Percentiles rank a stretch among this genome's conserved stretches.
These are phyloP conservation scores for Candida coleopterorum DNA, from an alignment of 805 yeast species.

Conservation along the genomic window DNA sequence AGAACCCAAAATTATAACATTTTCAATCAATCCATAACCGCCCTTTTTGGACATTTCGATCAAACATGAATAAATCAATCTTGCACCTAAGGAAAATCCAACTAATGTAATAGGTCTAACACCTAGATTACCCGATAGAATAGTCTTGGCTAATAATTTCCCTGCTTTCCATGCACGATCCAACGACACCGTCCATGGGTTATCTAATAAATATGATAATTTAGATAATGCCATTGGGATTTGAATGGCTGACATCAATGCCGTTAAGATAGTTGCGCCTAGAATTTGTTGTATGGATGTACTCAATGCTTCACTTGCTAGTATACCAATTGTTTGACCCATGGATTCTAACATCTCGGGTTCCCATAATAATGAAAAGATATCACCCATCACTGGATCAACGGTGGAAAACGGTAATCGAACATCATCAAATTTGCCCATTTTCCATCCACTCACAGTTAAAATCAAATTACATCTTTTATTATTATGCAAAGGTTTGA, in stretches of 20 bases:
- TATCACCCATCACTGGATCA: constrained; percentile 97
- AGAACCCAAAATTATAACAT: constrained; percentile 82
- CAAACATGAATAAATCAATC: constrained; percentile 86
- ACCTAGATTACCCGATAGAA: constrained; percentile 83
- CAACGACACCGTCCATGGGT: constrained; percentile 96
- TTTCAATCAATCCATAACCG: constrained; percentile 83
- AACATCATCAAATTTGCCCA: constrained; percentile 90
- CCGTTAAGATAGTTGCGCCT: constrained; percentile 85
- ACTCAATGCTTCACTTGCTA: constrained; percentile 89
- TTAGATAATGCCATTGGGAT: constrained; percentile 89
- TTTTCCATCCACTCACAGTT: constrained; percentile 98
- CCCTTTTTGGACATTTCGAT: constrained; percentile 80
- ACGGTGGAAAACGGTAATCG: constrained; percentile 93
- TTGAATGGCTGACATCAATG: constrained; percentile 89
- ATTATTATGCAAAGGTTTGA: constrained; percentile 87
- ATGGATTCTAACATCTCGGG: constrained; percentile 94
- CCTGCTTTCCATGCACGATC: constrained; percentile 99
- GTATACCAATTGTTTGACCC: constrained; percentile 92
- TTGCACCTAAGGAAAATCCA: constrained; percentile 91
- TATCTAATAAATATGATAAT: constrained; percentile 82
- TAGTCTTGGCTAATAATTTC: constrained; percentile 80
- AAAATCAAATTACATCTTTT: constrained; percentile 80
- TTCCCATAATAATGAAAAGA: constrained; percentile 91
- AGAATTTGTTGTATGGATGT: constrained; percentile 93
- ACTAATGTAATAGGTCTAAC: constrained; percentile 87